Evolutionary conservation across 345 rosid species (phyloP).

Genomic region (Raphanus sativus): DNA sequence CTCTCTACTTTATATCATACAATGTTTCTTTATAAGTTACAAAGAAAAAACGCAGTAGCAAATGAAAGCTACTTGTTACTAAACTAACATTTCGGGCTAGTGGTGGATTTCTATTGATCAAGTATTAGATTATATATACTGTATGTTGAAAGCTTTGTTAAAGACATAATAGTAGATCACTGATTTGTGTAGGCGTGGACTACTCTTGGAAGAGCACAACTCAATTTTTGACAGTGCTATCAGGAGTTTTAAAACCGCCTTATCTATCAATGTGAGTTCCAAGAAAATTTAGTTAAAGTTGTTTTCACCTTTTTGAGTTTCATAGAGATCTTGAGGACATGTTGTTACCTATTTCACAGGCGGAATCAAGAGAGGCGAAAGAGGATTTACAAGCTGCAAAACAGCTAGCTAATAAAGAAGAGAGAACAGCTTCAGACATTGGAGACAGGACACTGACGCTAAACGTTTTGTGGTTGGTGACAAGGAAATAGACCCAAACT

Average conservation of each 20-base stretch:
- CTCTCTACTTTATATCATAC: too few species aligned
- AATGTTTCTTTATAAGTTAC: too few species aligned
- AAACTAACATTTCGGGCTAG: too few species aligned
- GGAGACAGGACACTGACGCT: conserved; percentile 45
- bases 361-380: conserved; percentile 47
- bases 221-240: conserved; percentile 77
- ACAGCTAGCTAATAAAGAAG: conserved; percentile 44
- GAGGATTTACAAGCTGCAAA: neutral
- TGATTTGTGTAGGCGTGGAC: conserved; percentile 96
- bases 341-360: conserved; percentile 52
- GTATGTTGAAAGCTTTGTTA: too few species aligned
- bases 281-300: too few species aligned
- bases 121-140: too few species aligned
- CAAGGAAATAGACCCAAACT: neutral
- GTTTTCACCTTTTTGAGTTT: neutral
- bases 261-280: conserved; percentile 60
- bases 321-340: conserved; percentile 27
- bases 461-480: conserved; percentile 52
- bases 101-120: too few species aligned
- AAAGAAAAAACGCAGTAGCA: too few species aligned
- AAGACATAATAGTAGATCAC: too few species aligned
- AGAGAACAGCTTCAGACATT: conserved; percentile 68
- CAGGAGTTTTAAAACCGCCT: conserved; percentile 66
- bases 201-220: conserved; percentile 93
- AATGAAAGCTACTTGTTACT: too few species aligned